Conservation (phyloP, 139 green algal species). For the Chlorella sp. region DNA sequence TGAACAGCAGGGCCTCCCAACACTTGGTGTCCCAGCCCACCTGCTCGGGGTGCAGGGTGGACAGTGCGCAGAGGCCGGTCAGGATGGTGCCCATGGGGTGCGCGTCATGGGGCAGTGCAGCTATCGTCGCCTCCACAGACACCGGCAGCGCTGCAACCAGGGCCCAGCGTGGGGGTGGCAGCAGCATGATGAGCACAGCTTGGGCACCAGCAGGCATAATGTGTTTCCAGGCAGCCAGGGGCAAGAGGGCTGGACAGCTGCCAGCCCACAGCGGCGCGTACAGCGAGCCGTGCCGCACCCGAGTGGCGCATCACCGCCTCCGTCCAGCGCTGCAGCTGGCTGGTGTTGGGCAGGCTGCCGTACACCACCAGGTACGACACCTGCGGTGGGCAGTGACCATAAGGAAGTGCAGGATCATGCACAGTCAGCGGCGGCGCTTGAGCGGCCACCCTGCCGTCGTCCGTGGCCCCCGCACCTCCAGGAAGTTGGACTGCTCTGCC, state of each 20-base stretch:
- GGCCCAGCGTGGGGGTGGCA: too few relatives aligned
- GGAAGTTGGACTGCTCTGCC: conserved; percentile 84
- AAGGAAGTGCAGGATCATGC: too few relatives aligned
- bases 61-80: conserved; percentile 82
- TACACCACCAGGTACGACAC: conserved; percentile 88
- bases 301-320: conserved; percentile 90
- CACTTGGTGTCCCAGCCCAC: neutral
- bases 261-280: neutral
- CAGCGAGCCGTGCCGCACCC: neutral
- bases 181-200: neutral
- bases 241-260: neutral
- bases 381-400: neutral
- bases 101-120: conserved; percentile 89
- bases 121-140: conserved; percentile 74
- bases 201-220: too few relatives aligned
- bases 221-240: neutral
- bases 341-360: conserved; percentile 80
- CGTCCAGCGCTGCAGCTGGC: conserved; percentile 70
- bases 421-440: too few relatives aligned
- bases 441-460: neutral
- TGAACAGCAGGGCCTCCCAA: neutral
- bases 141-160: conserved; percentile 77
- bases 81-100: conserved; percentile 96
- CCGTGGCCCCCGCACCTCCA: conserved; percentile 69
- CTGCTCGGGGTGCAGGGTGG: conserved; percentile 86